Evolutionary conservation across 1,284 basidiomycete species (phyloP), one percentile per base, ranked within the genome.

Genomic region (Tilletia indica): DNA sequence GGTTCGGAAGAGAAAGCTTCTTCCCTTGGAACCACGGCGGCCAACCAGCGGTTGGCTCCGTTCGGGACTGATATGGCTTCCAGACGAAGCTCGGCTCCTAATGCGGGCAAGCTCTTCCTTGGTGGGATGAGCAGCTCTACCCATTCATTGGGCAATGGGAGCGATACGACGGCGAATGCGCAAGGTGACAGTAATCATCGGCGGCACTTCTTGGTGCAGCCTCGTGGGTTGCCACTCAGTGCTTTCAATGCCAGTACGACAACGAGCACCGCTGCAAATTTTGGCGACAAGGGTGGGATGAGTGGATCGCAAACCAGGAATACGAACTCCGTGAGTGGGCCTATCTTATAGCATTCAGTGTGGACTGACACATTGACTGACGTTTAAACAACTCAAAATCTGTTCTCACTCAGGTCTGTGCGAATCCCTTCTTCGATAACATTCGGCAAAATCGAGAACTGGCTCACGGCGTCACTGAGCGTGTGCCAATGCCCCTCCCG

Each of bases 371-470:
- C 42, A 45, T 8, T 14, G 9, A 45, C 42, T 45, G 42, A 45
- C 14, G 1, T 45, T 14, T 8, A 45, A 45, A 25, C 34, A 14
- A 51, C 25, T 61, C 12, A n/a, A 4, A 34, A 54, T 38, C 8
- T 31, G 25, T 25, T 2, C 45, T 14, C 14, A n/a, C 19, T 25
- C 69, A 64, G 69, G 70, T 74, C 0, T 76, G 75, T n/a, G 78
- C 82, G 38, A 86, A 86, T 61, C 86, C 86, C 0, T 86, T 86
- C 79, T 86, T 94, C 78, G 94, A 99, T 86, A 92, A 93, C 79
- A 93, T 99, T 78, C 91, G 96, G 42, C 96, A 99, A 85, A 97
- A 98, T 81, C 85, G 91, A 19, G 96, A 99, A 86, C 89, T 97
- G 47, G 89, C 90, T 12, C 91, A 93, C 69, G 93, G 93, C 9